phyloP scores from a whole-genome alignment of 2,329 filamentous ascomycete genomes.

The Penicillium verrucosum region DNA sequence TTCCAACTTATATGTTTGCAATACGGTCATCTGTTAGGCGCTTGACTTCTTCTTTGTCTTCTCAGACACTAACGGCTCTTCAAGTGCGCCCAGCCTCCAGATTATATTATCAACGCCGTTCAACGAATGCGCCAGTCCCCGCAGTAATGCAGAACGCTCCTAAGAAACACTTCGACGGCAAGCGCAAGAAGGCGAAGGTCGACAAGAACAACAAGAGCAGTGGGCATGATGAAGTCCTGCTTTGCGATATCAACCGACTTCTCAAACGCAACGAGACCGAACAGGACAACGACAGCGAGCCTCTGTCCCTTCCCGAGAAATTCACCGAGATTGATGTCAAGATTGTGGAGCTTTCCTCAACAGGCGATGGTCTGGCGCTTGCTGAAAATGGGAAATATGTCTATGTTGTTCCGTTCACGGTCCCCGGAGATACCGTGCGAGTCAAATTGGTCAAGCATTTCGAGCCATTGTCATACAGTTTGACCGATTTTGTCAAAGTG shows the following conservation, averaged over 20 bases:
- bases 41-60: slow-evolving; percentile 6
- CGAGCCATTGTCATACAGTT: slow-evolving; percentile 62
- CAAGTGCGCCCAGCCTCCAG: slow-evolving; percentile 9
- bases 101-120: slow-evolving; percentile 3
- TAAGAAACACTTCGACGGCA: slow-evolving; percentile 26
- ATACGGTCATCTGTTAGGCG: slow-evolving; percentile 12
- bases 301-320: slow-evolving; percentile 55
- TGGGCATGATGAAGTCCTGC: slow-evolving; percentile 64
- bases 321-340: slow-evolving; percentile 77
- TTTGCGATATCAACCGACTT: slow-evolving; percentile 56
- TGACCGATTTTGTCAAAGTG: slow-evolving; percentile 79
- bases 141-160: slow-evolving; percentile 28
- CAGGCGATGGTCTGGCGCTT: slow-evolving; percentile 82
- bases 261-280: slow-evolving; percentile 33
- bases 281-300: slow-evolving; percentile 24
- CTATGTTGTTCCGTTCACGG: slow-evolving; percentile 83
- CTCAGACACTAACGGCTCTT: not conserved
- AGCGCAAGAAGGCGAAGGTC: slow-evolving; percentile 50
- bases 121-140: slow-evolving; percentile 22
- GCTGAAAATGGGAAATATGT: slow-evolving; percentile 64
- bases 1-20: slow-evolving; percentile 20
- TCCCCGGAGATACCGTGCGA: slow-evolving; percentile 77
- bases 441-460: slow-evolving; percentile 77
- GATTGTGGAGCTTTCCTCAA: slow-evolving; percentile 81
- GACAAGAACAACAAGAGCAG: slow-evolving; percentile 60